Conservation (phyloP, 1,139 yeast species). For the Saccharomyces pastorianus region DNA sequence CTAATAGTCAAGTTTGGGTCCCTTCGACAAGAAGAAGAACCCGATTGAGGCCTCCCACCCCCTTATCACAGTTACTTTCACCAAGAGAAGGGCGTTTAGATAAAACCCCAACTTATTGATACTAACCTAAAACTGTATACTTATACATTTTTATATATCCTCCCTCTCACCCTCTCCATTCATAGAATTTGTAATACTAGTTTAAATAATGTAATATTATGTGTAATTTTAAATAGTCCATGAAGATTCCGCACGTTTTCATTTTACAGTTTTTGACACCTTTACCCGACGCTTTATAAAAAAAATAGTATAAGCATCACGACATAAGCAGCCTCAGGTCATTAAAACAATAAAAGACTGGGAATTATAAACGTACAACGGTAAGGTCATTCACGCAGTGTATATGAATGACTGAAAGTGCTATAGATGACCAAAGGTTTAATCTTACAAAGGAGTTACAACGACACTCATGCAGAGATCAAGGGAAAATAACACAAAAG, state of each 20-base stretch:
- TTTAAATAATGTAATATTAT: neutral
- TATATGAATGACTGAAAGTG: neutral
- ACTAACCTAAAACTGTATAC: neutral
- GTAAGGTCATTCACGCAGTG: neutral
- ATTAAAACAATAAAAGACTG: neutral
- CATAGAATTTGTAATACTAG: neutral
- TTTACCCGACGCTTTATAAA: neutral
- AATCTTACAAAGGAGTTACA: neutral
- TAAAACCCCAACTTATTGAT: neutral
- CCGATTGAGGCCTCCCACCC: conserved; percentile 19
- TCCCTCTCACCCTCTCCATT: neutral
- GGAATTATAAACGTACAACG: neutral
- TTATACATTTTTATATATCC: neutral
- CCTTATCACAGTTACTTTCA: conserved; percentile 14
- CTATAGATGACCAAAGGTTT: neutral
- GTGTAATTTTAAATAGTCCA: neutral
- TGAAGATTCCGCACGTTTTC: neutral
- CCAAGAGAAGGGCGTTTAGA: conserved; percentile 1
- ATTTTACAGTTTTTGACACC: neutral
- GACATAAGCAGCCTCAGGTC: neutral
- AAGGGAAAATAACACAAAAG: neutral
- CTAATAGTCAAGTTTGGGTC: conserved; percentile 8
- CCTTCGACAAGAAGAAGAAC: conserved; percentile 9
- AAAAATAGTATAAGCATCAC: conserved; percentile 1
- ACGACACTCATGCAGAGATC: neutral